Evolutionary conservation across 352 stramenopile genomes (phyloP), one percentile per base, ranked within the genome.

Genomic region (Hyaloperonospora brassicae): DNA sequence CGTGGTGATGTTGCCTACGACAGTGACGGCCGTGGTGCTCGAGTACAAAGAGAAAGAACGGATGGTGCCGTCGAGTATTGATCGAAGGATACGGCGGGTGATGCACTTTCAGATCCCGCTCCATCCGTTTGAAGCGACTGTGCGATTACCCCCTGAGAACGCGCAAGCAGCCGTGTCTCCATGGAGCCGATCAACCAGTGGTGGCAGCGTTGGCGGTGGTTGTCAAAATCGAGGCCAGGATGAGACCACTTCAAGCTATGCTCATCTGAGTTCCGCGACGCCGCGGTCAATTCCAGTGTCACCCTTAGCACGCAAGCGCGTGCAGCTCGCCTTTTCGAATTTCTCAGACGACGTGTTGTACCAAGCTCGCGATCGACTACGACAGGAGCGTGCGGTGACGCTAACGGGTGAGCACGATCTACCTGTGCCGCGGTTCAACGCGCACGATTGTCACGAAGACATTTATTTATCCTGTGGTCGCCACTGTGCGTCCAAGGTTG

Each of bases 81-180:
- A 91, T 60, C 66, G 76, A 38, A 77, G 84, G 60, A 94, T 94
- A 76, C 82, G 87, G 42, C 81, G 84, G 17, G 80, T 92, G 47
- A 94, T 94, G 84, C 84, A 94, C 48, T 89, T 93, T 53, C 73
- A 88, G 62, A 90, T 93, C 54, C 80, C 82, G 22, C 61, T 90
- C 44, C 72, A 81, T 55, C 86, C 84, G 1, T 94, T 94, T 59
- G 84, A 94, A 47, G 84, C 84, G 0, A 94, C 77, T 0, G 81
- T 94, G 34, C 67, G 83, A 12, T 67, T 94, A 43, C 84, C 80
- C 1, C 62, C 77, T 17, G 66, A 72, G 1, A 54, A 70, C 24
- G 41, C 53, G 6, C 55, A 56, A 47, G 38, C 11, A n/a, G n/a
- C n/a, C n/a, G 2, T 58, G 23, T 39, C 48, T 35, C 27, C 44